These are phyloP conservation scores for Excoecaria agallocha DNA, from an alignment of 345 rosid genomes.

Conservation along the genomic window DNA sequence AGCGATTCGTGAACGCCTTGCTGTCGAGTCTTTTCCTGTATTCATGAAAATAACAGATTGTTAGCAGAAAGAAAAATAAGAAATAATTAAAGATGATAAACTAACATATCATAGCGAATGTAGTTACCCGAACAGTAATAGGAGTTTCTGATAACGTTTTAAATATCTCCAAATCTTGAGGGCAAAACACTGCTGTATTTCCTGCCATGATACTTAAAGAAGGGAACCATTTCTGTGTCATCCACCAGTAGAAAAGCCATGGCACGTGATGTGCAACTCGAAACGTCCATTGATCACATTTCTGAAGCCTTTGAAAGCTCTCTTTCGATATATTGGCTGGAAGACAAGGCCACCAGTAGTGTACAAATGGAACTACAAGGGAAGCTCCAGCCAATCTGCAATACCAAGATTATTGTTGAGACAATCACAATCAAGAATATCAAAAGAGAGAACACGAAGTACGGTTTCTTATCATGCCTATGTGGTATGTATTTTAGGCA, in stretches of 20 bases:
- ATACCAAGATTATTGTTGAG: constrained; percentile 1
- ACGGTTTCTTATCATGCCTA: constrained; percentile 42
- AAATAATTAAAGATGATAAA: not conserved
- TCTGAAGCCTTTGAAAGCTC: constrained; percentile 36
- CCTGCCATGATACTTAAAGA: constrained; percentile 49
- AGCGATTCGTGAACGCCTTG: constrained; percentile 73
- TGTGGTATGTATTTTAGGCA: constrained; percentile 80
- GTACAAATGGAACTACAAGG: constrained; percentile 71
- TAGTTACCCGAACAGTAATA: constrained; percentile 45
- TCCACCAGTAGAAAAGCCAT: constrained; percentile 85
- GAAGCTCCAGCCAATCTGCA: constrained; percentile 64
- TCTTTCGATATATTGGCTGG: constrained; percentile 44
- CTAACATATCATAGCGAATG: not conserved
- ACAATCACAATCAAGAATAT: not conserved
- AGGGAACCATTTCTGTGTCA: constrained; percentile 77
- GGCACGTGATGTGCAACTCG: constrained; percentile 62
- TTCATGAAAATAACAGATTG: constrained; percentile 2
- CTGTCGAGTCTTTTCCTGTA: constrained; percentile 56
- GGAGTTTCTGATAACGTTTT: constrained; percentile 41
- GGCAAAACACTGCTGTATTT: constrained; percentile 37
- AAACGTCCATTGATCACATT: constrained; percentile 55
- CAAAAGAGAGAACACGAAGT: not conserved
- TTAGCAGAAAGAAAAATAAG: not conserved
- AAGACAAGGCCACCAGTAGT: constrained; percentile 81
- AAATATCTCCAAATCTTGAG: constrained; percentile 41